These are phyloP conservation scores for Ambrosia artemisiifolia DNA, from an alignment of 129 eudicot species.

Conservation along the genomic window DNA sequence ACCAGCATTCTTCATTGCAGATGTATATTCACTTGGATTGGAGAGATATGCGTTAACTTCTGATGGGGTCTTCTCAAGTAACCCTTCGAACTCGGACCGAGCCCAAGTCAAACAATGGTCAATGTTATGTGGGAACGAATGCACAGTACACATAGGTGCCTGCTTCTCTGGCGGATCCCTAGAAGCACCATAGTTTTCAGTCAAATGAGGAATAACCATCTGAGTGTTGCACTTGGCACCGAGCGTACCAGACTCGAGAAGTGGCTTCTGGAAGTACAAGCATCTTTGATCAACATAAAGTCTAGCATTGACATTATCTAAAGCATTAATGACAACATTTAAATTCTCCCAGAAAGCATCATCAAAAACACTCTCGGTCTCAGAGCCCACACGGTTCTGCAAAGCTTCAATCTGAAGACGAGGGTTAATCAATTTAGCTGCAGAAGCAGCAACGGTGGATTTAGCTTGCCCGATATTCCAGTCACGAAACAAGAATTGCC, in stretches of 20 bases:
- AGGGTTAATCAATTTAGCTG: slow-evolving; percentile 70
- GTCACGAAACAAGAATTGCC: slow-evolving; percentile 88
- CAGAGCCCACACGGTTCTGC: slow-evolving; percentile 91
- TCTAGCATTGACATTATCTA: slow-evolving; percentile 87
- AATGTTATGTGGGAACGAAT: slow-evolving; percentile 88
- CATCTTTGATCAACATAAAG: slow-evolving; percentile 92
- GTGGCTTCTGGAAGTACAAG: slow-evolving; percentile 88
- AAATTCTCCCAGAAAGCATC: slow-evolving; percentile 88
- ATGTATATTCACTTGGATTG: slow-evolving; percentile 62
- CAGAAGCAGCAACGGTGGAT: slow-evolving; percentile 92
- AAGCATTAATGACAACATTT: slow-evolving; percentile 63
- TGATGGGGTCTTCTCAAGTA: slow-evolving; percentile 84
- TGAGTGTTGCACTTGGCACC: slow-evolving; percentile 95
- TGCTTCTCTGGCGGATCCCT: slow-evolving; percentile 94
- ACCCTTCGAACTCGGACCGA: slow-evolving; percentile 88
- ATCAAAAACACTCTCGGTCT: slow-evolving; percentile 74
- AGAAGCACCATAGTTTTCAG: slow-evolving; percentile 93
- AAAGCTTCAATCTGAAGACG: slow-evolving; percentile 64
- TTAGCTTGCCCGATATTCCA: slow-evolving; percentile 99
- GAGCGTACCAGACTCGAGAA: slow-evolving; percentile 78
- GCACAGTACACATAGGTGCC: slow-evolving; percentile 94
- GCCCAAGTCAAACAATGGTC: slow-evolving; percentile 98
- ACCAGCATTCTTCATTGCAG: slow-evolving; percentile 69
- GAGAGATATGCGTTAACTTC: slow-evolving; percentile 82
- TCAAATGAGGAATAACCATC: slow-evolving; percentile 87